Conservation (phyloP, 2,329 filamentous ascomycete genomes). For the Colletotrichum ledebouriae region DNA sequence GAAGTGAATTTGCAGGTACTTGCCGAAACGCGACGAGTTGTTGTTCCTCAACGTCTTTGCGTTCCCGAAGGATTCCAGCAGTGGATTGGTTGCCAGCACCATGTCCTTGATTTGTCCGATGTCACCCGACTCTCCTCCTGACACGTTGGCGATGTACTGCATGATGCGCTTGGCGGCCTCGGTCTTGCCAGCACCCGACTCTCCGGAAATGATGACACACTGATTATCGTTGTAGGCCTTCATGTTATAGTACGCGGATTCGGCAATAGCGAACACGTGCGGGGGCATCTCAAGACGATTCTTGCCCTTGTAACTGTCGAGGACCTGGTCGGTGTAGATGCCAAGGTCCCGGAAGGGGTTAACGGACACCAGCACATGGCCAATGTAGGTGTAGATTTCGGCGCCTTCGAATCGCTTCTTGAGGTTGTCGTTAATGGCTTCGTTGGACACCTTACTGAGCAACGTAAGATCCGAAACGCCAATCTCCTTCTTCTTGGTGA, state of each 20-base stretch:
- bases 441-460: conserved; percentile 98
- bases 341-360: conserved; percentile 98
- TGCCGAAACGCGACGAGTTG: conserved; percentile 98
- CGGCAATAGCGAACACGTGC: conserved; percentile 97
- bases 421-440: conserved; percentile 98
- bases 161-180: conserved; percentile 98
- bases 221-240: conserved; percentile 99
- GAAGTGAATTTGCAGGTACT: conserved; percentile 98
- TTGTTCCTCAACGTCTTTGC: conserved; percentile 98
- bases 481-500: conserved; percentile 98
- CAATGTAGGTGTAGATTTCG: conserved; percentile 99
- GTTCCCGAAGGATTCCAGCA: conserved; percentile 98
- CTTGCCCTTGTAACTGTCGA: conserved; percentile 95
- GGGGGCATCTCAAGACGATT: conserved; percentile 95
- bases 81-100: conserved; percentile 97
- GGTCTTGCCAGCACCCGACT: conserved; percentile 98
- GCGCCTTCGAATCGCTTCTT: conserved; percentile 98
- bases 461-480: conserved; percentile 97
- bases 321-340: conserved; percentile 95
- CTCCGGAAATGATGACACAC: conserved; percentile 98
- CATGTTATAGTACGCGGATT: conserved; percentile 99
- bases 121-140: conserved; percentile 84
- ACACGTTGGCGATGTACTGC: conserved; percentile 99
- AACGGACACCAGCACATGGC: conserved; percentile 98
- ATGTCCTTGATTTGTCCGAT: conserved; percentile 99